phyloP scores from a whole-genome alignment of 768 basidiomycete genomes.

The Rhizopogon rudus region DNA sequence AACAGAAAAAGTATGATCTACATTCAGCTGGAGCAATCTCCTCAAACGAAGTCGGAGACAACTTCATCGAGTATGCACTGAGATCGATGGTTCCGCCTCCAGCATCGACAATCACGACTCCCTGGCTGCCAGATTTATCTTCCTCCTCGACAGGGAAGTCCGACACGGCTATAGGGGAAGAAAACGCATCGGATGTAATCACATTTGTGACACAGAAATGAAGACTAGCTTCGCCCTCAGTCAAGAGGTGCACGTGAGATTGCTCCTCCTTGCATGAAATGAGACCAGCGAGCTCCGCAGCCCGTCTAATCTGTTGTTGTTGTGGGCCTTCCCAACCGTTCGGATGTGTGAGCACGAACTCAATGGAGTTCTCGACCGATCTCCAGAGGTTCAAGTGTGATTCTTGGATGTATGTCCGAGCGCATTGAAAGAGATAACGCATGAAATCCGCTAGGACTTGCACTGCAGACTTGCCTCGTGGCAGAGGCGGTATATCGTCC shows the following conservation, averaged over 20 bases:
- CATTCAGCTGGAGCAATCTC: background rate
- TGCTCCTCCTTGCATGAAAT: slow-evolving; percentile 10
- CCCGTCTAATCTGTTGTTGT: slow-evolving; percentile 23
- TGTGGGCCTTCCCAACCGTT: slow-evolving; percentile 29
- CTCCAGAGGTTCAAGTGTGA: slow-evolving; percentile 27
- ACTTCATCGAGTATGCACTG: slow-evolving; percentile 29
- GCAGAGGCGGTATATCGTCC: slow-evolving; percentile 20
- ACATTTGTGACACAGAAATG: slow-evolving; percentile 39
- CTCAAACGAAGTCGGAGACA: background rate
- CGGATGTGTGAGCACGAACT: slow-evolving; percentile 24
- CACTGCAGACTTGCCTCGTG: slow-evolving; percentile 12
- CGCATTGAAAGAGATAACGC: slow-evolving; percentile 20
- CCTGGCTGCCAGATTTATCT: slow-evolving; percentile 22
- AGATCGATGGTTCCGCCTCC: slow-evolving; percentile 38
- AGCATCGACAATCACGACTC: slow-evolving; percentile 43
- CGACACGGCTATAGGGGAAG: slow-evolving; percentile 1
- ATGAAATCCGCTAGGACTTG: slow-evolving; percentile 23
- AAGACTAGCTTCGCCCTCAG: slow-evolving; percentile 23
- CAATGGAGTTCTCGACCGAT: slow-evolving; percentile 14
- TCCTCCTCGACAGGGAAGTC: background rate
- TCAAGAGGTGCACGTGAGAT: slow-evolving; percentile 19
- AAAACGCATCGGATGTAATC: slow-evolving; percentile 26
- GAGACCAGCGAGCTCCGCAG: slow-evolving; percentile 19
- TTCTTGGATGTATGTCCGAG: slow-evolving; percentile 17
- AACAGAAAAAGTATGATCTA: no score